Evolutionary conservation across 148 eudicot genomes (phyloP).

Genomic region (Pouteria glomerata): DNA sequence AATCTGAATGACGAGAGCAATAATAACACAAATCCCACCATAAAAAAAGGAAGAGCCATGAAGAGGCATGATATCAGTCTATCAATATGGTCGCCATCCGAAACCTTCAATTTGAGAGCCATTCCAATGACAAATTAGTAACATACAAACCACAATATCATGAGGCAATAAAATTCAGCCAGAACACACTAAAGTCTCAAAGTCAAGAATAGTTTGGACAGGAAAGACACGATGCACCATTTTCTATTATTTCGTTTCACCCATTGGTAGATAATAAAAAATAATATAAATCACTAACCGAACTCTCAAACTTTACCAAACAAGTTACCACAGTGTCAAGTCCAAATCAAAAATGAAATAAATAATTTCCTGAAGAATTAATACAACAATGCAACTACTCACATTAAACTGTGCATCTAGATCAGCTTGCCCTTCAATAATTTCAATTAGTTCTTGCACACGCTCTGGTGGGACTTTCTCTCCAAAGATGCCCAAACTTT

Average conservation of each 20-base stretch:
- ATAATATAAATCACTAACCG: not conserved
- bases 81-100: constrained; percentile 49
- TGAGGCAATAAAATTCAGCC: not conserved
- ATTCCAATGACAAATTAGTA: constrained; percentile 1
- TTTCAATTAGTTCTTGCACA: constrained; percentile 77
- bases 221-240: not conserved
- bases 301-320: not conserved
- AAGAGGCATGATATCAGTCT: constrained; percentile 67
- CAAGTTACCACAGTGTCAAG: not conserved
- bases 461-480: constrained; percentile 84
- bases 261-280: not conserved
- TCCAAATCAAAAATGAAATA: not conserved
- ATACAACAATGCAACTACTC: constrained; percentile 20
- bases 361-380: not conserved
- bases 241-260: not conserved
- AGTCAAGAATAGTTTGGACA: not conserved
- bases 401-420: constrained; percentile 82
- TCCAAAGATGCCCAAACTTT: constrained; percentile 78
- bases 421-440: constrained; percentile 95
- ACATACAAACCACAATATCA: not conserved
- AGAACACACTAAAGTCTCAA: not conserved
- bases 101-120: constrained; percentile 40
- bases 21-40: constrained; percentile 31
- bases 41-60: constrained; percentile 83
- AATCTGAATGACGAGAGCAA: not conserved